Evolutionary conservation across 768 basidiomycete species (phyloP), one percentile per base, ranked within the genome.

Genomic region (Artomyces pyxidatus): DNA sequence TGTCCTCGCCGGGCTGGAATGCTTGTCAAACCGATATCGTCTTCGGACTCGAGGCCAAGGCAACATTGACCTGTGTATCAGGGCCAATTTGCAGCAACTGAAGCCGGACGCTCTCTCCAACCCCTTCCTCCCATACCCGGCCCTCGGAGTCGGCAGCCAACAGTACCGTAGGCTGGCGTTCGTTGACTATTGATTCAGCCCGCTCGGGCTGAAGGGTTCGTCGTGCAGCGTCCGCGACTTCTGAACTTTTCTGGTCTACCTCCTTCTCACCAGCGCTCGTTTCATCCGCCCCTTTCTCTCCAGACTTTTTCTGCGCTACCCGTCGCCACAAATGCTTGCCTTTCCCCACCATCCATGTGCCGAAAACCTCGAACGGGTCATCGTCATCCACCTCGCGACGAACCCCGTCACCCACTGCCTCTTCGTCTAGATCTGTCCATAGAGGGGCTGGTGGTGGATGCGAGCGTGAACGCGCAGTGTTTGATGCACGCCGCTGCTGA

Each of bases 401-500:
- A n/a, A n/a, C 29, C 16, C 44, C 37, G 11, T 28, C 23, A 16
- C 17, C 37, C 41, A 43, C 19, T 8, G 40, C 32, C 10, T n/a
- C 42, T 7, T 42, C 46, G n/a, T 54, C 49, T 4, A 26, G 3
- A 6, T 50, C 53, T 23, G 44, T 45, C 48, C 49, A 50, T 32
- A 32, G 17, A 16, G 44, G 38, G 16, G 52, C n/a, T 14, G 44
- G 38, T 16, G 48, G 37, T 8, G 29, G 48, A 42, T 17, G 49
- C 14, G 35, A 26, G 17, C 26, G 14, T 37, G 28, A 27, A 12
- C 37, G 42, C 11, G 27, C 19, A 14, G 22, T 40, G 25, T 14
- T 21, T 27, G 21, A n/a, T 3, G 43, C 37, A 27, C 59, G 60
- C 12, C 61, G 61, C 26, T 60, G 58, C 23, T 59, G 62, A 23